phyloP scores from a whole-genome alignment of 1,284 basidiomycete genomes.

The Leccinum discolor region DNA sequence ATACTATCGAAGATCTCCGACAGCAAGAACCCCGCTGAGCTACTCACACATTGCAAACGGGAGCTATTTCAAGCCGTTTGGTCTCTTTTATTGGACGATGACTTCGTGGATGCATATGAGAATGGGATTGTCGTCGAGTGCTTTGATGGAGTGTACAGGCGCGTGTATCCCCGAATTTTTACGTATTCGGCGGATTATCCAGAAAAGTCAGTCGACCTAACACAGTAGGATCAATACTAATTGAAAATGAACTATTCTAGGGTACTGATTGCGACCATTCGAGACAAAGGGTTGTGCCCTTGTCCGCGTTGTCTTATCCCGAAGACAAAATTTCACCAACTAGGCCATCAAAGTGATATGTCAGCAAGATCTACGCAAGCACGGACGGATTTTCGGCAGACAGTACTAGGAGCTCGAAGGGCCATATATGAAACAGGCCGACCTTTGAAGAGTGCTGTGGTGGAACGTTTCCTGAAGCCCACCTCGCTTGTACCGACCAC shows the following conservation, averaged over 20 bases:
- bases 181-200: conserved; percentile 6
- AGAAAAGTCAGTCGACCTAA: not conserved
- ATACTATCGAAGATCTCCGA: too few species aligned
- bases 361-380: not conserved
- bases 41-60: not conserved
- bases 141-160: not conserved
- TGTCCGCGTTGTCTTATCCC: conserved; percentile 35
- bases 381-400: conserved; percentile 11
- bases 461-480: not conserved
- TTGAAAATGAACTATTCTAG: not conserved
- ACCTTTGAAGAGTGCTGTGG: not conserved
- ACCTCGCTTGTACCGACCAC: not conserved
- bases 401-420: not conserved
- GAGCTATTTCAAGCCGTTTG: not conserved
- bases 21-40: not conserved
- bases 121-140: not conserved
- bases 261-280: conserved; percentile 33
- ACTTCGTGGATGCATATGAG: not conserved
- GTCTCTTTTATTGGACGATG: not conserved
- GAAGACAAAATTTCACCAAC: conserved; percentile 10
- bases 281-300: conserved; percentile 30
- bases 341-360: not conserved
- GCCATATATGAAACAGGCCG: not conserved
- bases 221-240: too few species aligned
- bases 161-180: not conserved